These are phyloP conservation scores for Groenewaldozyma tartarivorans DNA, from an alignment of 805 yeast species.

Conservation along the genomic window DNA sequence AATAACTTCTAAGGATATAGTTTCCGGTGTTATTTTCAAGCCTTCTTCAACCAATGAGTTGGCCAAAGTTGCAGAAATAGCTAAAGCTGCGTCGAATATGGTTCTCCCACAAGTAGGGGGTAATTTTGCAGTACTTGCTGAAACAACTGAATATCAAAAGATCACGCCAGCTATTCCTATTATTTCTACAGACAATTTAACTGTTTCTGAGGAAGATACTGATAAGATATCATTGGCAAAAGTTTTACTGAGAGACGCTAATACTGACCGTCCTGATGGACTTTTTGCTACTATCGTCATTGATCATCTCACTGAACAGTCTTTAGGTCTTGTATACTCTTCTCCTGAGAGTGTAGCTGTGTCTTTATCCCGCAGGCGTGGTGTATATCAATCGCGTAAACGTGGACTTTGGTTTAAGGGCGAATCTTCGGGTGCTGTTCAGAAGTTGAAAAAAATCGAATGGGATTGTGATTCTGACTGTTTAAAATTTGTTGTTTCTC, in stretches of 20 bases:
- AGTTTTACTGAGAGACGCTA: constrained; percentile 42
- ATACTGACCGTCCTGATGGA: constrained; percentile 81
- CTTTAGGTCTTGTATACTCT: constrained; percentile 87
- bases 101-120: constrained; percentile 14
- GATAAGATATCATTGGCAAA: constrained; percentile 30
- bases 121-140: constrained; percentile 14
- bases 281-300: constrained; percentile 77
- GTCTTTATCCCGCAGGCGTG: constrained; percentile 71
- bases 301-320: constrained; percentile 53
- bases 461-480: constrained; percentile 92
- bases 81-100: constrained; percentile 9
- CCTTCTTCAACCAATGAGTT: not conserved
- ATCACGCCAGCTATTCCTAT: constrained; percentile 15
- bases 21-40: constrained; percentile 14
- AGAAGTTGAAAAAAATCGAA: constrained; percentile 54
- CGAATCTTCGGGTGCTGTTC: constrained; percentile 92
- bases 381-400: constrained; percentile 86
- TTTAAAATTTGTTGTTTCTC: constrained; percentile 76
- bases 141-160: constrained; percentile 8
- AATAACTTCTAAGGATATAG: not conserved
- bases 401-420: constrained; percentile 96
- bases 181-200: constrained; percentile 12
- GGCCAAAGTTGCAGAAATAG: constrained; percentile 7
- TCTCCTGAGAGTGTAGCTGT: constrained; percentile 71
- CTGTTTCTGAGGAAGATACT: constrained; percentile 5